Evolutionary conservation across 2,329 filamentous ascomycete species (phyloP).

Genomic region (Coniella lustricola): DNA sequence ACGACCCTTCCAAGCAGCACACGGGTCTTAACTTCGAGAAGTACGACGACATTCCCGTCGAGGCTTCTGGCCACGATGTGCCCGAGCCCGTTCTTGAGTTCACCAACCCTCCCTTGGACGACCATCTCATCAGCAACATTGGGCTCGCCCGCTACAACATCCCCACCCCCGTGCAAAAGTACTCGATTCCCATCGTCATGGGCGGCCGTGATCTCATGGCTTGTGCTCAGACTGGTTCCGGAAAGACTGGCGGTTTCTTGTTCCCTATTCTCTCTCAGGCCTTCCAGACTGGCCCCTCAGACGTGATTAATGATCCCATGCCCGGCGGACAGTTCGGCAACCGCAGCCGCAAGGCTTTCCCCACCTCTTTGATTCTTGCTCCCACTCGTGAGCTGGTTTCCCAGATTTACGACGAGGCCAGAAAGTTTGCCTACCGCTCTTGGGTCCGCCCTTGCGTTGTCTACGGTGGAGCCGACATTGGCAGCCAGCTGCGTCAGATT

Average conservation of each 20-base stretch:
- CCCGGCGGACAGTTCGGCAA: slow-evolving; percentile 54
- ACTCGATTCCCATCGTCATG: slow-evolving; percentile 99
- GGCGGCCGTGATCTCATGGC: slow-evolving; percentile 97
- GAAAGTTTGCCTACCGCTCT: slow-evolving; percentile 97
- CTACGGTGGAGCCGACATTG: slow-evolving; percentile 98
- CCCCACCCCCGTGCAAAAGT: slow-evolving; percentile 97
- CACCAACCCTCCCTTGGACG: slow-evolving; percentile 89
- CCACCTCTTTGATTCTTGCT: slow-evolving; percentile 89
- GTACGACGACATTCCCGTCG: slow-evolving; percentile 98
- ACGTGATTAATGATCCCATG: slow-evolving; percentile 28
- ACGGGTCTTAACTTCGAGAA: slow-evolving; percentile 99
- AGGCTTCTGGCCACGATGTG: slow-evolving; percentile 88
- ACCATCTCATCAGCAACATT: slow-evolving; percentile 90
- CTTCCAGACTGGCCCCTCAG: slow-evolving; percentile 79
- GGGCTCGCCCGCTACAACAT: slow-evolving; percentile 89
- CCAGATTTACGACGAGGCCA: slow-evolving; percentile 94
- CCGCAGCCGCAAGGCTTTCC: slow-evolving; percentile 96
- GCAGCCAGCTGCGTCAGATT: slow-evolving; percentile 94
- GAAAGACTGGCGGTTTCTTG: slow-evolving; percentile 99
- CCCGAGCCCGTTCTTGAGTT: slow-evolving; percentile 87
- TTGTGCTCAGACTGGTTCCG: slow-evolving; percentile 98
- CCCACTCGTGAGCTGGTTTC: slow-evolving; percentile 98
- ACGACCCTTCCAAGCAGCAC: slow-evolving; percentile 91
- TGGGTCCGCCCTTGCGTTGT: slow-evolving; percentile 99
- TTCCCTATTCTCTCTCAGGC: slow-evolving; percentile 99